Evolutionary conservation across 345 rosid species (phyloP).

Genomic region (Sisymbrium altissimum): DNA sequence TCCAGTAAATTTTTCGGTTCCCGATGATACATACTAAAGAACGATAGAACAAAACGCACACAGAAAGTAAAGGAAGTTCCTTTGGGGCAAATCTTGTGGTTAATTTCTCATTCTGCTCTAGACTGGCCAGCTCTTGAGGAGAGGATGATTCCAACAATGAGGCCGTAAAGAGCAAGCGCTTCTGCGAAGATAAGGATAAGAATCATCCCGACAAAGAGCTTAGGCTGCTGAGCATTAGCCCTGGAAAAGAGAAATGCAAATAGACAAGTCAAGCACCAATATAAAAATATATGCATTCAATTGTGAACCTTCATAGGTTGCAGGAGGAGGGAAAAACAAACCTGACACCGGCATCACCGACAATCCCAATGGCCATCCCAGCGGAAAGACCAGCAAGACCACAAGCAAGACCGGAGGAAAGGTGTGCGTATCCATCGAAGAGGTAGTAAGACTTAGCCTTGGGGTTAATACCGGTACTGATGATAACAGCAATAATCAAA

Average conservation of each 20-base stretch:
- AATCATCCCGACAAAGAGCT: slow-evolving; percentile 41
- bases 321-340: slow-evolving; percentile 13
- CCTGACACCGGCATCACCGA: slow-evolving; percentile 43
- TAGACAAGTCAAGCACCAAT: background rate
- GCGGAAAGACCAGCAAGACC: slow-evolving; percentile 44
- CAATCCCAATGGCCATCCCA: slow-evolving; percentile 42
- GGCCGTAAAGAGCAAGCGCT: slow-evolving; percentile 41
- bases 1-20: slow-evolving; percentile 2
- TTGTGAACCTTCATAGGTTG: background rate
- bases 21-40: slow-evolving; percentile 21
- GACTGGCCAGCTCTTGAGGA: slow-evolving; percentile 44
- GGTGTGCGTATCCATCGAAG: slow-evolving; percentile 39
- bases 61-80: slow-evolving; percentile 15
- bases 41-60: slow-evolving; percentile 20
- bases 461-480: slow-evolving; percentile 44
- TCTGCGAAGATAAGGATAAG: slow-evolving; percentile 41
- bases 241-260: slow-evolving; percentile 15
- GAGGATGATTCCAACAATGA: slow-evolving; percentile 38
- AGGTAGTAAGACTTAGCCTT: slow-evolving; percentile 42
- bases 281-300: background rate
- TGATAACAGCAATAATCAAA: slow-evolving; percentile 39
- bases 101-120: slow-evolving; percentile 34
- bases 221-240: slow-evolving; percentile 45
- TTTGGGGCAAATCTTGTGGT: background rate
- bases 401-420: slow-evolving; percentile 40